Base-by-base conservation (phyloP, 2,329 filamentous ascomycete genomes). In the Aureobasidium subglaciale region DNA sequence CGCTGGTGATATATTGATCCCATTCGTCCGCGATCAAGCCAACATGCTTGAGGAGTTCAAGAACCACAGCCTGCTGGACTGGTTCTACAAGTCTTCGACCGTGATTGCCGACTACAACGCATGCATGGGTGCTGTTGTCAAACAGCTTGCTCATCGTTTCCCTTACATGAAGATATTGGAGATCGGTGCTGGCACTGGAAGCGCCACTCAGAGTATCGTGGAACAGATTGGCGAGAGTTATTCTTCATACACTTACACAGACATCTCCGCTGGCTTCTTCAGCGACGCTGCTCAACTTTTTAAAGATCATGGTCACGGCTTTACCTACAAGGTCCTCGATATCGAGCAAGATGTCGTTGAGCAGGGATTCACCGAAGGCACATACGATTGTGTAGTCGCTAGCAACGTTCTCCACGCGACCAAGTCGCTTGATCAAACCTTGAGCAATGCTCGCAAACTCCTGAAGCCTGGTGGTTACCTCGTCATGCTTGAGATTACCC, bases 231-330 rank as follows among this genome's bases (percentile, higher is more conserved):
- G 63, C 1, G 32, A 53, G 25, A 45, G 52, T 7, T 73, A 71
- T 42, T 59, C 64, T 2, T 67, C 65, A 1, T 79, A 78, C 60
- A 74, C 71, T 0, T 79, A 67, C 62, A 78, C 77, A 0, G 75
- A 78, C 56, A 69, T 76, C 11, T 71, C 71, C 0, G 56, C 66
- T 3, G 68, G 65, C 7, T 75, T 74, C 63, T 75, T 59, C 13
- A 32, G 25, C 18, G 25, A 56, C 27, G 29, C 57, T 29, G 25
- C 35, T 5, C 22, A 49, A 8, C 32, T 32, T 27, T 46, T 46
- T 34, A 40, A 40, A 20, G 34, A 38, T 11, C 42, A 37, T 41
- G 32, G 32, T 3, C n/a, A 49, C 5, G 22, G 20, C 25, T 34
- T 29, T 5, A 40, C 13, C 18, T 58, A 35, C 35, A 48, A 56